Evolutionary conservation across 306 rosid species (phyloP), one percentile per base, ranked within the genome.

Genomic region (Neltuma alba): DNA sequence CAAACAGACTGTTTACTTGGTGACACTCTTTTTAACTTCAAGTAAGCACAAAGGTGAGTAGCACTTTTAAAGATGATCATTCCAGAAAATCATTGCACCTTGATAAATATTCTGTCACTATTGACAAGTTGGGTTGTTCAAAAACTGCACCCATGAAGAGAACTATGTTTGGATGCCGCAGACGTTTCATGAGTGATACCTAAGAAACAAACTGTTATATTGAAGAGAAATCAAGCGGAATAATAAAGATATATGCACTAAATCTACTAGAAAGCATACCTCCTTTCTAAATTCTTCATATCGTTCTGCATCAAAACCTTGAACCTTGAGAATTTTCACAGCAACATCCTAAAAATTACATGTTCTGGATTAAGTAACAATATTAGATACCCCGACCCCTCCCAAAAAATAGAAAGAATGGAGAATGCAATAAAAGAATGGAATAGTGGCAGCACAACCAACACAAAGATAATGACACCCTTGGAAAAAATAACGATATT

Each of bases 111-210:
- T 95, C 99, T 5, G 97, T 95, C 74, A 95, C 99, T 74, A 95
- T 92, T 77, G 99, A 92, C 83, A 95, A 87, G 87, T 92, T 90
- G 14, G 97, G 99, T 4, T 89, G 98, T 76, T 89, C 85, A 69
- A 97, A 85, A 63, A 94, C 94, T n/a, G 98, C 99, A 74, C 99
- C 98, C 99, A 90, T 95, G 54, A 92, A 88, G 70, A 94, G 95
- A 65, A 94, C 99, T 82, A 94, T 92, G 76, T 94, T 94, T 76
- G 99, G 99, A 89, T 94, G 97, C 47, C 92, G 92, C 36, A 94
- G 81, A 44, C 89, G 90, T 81, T 89, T 94, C 99, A 94, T 92
- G 83, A 92, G 89, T 55, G 97, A 78, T 76, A 94, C 97, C 99
- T 94, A 75, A 71, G 74, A 86, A 82, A 83, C 55, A 77, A 76